A percentile compares a stretch with the other conserved stretches of the same genome.
These are phyloP conservation scores for Leersia perrieri DNA, from an alignment of 176 grass and related monocot genomes.

Conservation along the genomic window DNA sequence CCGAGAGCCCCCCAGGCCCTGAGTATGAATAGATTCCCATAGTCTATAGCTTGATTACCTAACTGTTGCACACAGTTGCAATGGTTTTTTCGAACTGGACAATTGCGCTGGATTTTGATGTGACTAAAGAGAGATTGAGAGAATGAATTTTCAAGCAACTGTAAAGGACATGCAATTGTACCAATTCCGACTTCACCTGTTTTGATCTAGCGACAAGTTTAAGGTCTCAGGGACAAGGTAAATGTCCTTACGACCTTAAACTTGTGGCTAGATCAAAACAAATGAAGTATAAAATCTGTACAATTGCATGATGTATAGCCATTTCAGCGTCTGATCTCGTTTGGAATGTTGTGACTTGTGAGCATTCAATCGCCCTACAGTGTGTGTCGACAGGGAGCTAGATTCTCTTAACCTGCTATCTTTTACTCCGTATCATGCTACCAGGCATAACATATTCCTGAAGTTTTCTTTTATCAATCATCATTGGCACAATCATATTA, in stretches of 20 bases:
- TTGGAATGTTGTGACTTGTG: neutral
- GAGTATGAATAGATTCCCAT: neutral
- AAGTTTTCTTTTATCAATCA: neutral
- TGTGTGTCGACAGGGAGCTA: slow-evolving; percentile 12
- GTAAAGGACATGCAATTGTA: neutral
- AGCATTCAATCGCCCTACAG: neutral
- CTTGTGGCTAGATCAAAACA: neutral
- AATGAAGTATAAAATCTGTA: too few relatives aligned
- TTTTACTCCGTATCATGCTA: neutral
- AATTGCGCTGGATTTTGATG: neutral
- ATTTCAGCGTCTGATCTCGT: neutral
- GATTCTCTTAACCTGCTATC: neutral
- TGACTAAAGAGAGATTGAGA: neutral
- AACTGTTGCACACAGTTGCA: neutral
- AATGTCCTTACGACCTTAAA: neutral
- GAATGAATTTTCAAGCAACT: neutral
- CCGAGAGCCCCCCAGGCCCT: neutral
- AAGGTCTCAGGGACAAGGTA: neutral
- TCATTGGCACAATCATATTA: neutral
- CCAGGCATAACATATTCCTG: neutral
- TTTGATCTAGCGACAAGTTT: neutral
- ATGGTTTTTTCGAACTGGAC: neutral
- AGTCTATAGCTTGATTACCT: neutral
- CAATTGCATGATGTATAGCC: neutral
- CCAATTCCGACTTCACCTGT: neutral